phyloP scores from a whole-genome alignment of 352 stramenopile genomes.

The Phytophthora quininea region DNA sequence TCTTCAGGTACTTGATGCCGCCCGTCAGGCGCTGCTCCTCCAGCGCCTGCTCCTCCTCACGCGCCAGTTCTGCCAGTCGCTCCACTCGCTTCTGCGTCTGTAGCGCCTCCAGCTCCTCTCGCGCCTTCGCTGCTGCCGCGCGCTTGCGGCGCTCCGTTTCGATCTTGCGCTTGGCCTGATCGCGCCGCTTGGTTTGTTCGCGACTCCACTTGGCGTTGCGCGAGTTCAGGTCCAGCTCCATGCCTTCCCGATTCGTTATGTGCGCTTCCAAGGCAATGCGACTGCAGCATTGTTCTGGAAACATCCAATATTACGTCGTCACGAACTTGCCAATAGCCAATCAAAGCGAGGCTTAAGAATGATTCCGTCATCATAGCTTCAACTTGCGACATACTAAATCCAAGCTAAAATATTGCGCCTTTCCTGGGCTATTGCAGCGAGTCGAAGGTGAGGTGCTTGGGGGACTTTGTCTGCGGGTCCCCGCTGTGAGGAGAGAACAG shows the following conservation, averaged over 20 bases:
- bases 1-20: conserved; percentile 67
- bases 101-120: conserved; percentile 44
- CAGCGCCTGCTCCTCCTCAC: conserved; percentile 51
- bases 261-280: not conserved
- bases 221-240: conserved; percentile 77
- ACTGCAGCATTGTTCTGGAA: not conserved
- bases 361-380: not conserved
- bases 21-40: conserved; percentile 76
- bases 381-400: not conserved
- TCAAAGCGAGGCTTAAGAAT: not conserved
- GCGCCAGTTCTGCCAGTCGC: conserved; percentile 62
- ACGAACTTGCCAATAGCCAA: not conserved
- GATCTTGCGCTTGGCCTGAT: conserved; percentile 58
- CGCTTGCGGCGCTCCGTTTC: conserved; percentile 64
- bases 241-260: conserved; percentile 11
- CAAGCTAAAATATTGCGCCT: not conserved
- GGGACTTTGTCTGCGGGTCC: conserved; percentile 30
- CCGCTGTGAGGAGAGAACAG: conserved; percentile 32
- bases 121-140: conserved; percentile 44
- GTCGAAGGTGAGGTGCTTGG: conserved; percentile 25
- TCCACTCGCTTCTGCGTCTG: conserved; percentile 56
- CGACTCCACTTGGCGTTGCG: conserved; percentile 74
- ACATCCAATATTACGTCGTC: not conserved
- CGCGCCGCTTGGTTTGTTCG: conserved; percentile 66
- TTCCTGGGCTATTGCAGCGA: conserved; percentile 11